Evolutionary conservation across 1,284 basidiomycete genomes (phyloP), one percentile per base, ranked within the genome.

Genomic region (Ceratobasidium sp.): DNA sequence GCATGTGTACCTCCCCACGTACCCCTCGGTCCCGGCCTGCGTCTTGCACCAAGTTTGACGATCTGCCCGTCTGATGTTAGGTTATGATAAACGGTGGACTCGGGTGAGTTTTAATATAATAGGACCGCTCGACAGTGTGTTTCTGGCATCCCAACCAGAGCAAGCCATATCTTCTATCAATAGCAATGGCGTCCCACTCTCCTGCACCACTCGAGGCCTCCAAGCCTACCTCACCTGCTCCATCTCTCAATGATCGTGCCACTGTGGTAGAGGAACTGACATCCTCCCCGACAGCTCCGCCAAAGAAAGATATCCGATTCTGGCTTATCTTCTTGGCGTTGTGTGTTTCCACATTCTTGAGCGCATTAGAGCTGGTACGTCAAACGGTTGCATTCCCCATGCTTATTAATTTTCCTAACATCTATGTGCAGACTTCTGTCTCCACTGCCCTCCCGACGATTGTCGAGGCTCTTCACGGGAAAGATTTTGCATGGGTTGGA

Each of bases 401-500:
- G 9, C 14, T 14, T 6, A 2, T 11, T n/a, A n/a, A n/a, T n/a
- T n/a, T 47, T 46, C 21, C 49, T 61, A 13, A 41, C 32, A 32
- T n/a, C n/a, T 43, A 49, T 35, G 41, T n/a, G 8, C 64, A 82
- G 81, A 80, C 80, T 0, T 77, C 78, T 26, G 78, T 83, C 26
- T 79, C 80, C 1, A 81, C 80, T 0, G 81, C 82, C 0, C 77
- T 81, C 2, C 82, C 82, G 0, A 81, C 79, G 0, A 83, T 82
- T 62, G 76, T 80, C 11, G 72, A 76, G 52, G 80, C 80, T 6
- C 76, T 84, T 1, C 63, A 80, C 47, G 82, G 81, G 1, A 70
- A 72, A 26, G 78, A 82, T 14, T 83, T 83, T 69, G 78, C 80
- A 4, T 84, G 83, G 82, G 79, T 82, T 11, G 80, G 79, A 2